These are phyloP conservation scores for Cystoisospora suis DNA, from an alignment of 169 alveolate genomes.

Conservation along the genomic window DNA sequence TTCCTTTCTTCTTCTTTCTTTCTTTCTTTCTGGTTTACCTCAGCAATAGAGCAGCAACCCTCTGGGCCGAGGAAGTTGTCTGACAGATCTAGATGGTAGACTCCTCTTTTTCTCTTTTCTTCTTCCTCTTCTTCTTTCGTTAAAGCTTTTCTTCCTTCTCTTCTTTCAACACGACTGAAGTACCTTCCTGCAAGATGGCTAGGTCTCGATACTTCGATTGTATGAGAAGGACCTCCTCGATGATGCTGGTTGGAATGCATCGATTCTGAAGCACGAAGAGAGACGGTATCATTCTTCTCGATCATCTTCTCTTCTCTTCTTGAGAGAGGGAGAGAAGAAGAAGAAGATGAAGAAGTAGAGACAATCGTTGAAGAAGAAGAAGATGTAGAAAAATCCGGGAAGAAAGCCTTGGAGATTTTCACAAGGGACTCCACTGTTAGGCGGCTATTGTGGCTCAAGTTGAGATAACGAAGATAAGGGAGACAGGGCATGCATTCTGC, in stretches of 20 bases:
- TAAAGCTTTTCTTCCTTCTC: neutral
- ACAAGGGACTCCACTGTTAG: neutral
- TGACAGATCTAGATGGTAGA: conserved; percentile 4
- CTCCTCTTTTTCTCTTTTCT: neutral
- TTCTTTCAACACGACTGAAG: neutral
- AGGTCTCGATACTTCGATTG: too few relatives aligned
- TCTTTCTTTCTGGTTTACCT: neutral
- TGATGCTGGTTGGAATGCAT: too few relatives aligned
- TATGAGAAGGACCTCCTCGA: too few relatives aligned
- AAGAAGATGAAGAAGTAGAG: too few relatives aligned
- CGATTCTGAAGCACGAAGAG: too few relatives aligned
- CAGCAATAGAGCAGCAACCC: conserved; percentile 36
- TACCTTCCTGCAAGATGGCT: too few relatives aligned
- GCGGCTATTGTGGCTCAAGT: neutral
- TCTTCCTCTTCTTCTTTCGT: neutral
- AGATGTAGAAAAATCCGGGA: neutral
- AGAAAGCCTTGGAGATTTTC: conserved; percentile 18
- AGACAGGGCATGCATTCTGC: conserved; percentile 39
- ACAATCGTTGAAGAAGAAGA: too few relatives aligned
- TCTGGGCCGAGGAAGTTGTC: neutral
- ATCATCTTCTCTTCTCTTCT: too few relatives aligned
- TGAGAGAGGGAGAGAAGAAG: too few relatives aligned
- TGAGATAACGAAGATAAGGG: neutral
- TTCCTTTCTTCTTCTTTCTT: neutral
- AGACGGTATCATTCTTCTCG: too few relatives aligned